Conservation (phyloP, 2,329 filamentous ascomycete species). For the Cordyceps tenuipes region DNA sequence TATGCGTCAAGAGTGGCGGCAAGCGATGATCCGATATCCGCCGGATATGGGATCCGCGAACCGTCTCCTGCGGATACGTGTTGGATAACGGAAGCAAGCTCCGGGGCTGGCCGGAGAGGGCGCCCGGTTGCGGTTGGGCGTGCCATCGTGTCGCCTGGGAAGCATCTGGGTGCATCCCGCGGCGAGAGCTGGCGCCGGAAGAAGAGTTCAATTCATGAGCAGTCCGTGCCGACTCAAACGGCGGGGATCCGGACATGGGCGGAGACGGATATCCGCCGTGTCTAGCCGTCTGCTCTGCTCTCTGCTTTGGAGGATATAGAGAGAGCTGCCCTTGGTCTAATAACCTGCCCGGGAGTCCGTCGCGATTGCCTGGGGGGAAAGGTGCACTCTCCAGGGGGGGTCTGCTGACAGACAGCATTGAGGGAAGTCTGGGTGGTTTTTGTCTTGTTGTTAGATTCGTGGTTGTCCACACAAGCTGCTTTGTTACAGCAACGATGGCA, state of each 20-base stretch:
- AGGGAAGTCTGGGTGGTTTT: neutral
- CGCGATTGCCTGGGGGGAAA: constrained; percentile 12
- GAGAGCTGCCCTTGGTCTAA: constrained; percentile 40
- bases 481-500: neutral
- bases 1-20: constrained; percentile 20
- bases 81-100: constrained; percentile 18
- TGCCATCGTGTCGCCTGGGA: constrained; percentile 35
- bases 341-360: constrained; percentile 43
- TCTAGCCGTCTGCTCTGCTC: constrained; percentile 44
- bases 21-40: constrained; percentile 19
- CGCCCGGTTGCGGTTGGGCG: constrained; percentile 19
- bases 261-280: constrained; percentile 60
- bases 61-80: constrained; percentile 21
- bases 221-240: constrained; percentile 39
- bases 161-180: constrained; percentile 36
- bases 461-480: neutral
- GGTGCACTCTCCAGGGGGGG: constrained; percentile 12
- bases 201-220: neutral
- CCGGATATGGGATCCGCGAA: constrained; percentile 20
- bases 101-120: neutral
- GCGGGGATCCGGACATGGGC: constrained; percentile 65
- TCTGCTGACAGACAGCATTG: constrained; percentile 11
- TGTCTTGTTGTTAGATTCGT: neutral
- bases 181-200: constrained; percentile 30
- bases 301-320: constrained; percentile 42